Conservation (phyloP, 1,139 yeast species). For the Blastobotrys raffinosifermentans region DNA sequence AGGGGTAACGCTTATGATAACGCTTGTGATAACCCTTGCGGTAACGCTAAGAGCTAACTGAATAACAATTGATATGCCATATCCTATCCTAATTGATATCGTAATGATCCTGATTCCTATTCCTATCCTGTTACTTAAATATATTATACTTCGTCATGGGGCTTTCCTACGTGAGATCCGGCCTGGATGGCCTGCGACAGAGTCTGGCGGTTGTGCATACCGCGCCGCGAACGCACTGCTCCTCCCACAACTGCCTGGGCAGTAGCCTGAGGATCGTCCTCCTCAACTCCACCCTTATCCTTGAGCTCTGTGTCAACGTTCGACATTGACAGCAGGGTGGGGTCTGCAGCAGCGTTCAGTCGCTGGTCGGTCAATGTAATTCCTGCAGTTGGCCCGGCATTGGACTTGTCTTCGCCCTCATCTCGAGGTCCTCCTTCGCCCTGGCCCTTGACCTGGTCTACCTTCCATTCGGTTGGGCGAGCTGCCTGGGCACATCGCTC, state of each 20-base stretch:
- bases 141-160: too few relatives aligned
- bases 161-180: slow-evolving; percentile 20
- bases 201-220: slow-evolving; percentile 21
- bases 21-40: too few relatives aligned
- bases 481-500: slow-evolving; percentile 48
- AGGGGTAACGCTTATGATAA: too few relatives aligned
- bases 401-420: too few relatives aligned
- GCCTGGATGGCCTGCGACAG: slow-evolving; percentile 25
- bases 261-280: slow-evolving; percentile 8
- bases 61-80: too few relatives aligned
- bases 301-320: slow-evolving; percentile 18
- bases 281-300: slow-evolving; percentile 12
- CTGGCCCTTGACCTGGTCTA: too few relatives aligned
- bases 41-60: too few relatives aligned
- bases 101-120: too few relatives aligned
- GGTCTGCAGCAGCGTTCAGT: slow-evolving; percentile 10
- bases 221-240: slow-evolving; percentile 11
- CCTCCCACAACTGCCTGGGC: slow-evolving; percentile 10
- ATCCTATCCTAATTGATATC: too few relatives aligned
- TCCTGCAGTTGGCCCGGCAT: slow-evolving; percentile 17
- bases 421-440: too few relatives aligned
- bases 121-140: too few relatives aligned
- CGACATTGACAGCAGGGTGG: slow-evolving; percentile 17
- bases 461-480: slow-evolving; percentile 33
- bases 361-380: slow-evolving; percentile 9